phyloP scores from a whole-genome alignment of 768 basidiomycete species.

The Termitomyces sp. region DNA sequence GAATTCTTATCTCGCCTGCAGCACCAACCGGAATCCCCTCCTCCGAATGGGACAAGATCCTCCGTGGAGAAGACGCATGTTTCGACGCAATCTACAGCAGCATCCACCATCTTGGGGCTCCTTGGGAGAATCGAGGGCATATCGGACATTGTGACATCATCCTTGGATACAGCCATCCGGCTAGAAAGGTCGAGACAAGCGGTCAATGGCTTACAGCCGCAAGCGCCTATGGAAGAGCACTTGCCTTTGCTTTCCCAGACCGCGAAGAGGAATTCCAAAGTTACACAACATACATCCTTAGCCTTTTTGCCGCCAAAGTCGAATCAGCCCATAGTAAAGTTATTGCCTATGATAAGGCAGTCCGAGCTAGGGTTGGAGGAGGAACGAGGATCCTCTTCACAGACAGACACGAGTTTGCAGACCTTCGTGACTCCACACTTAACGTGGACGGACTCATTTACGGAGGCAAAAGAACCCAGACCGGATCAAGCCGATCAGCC shows the following conservation, averaged over 20 bases:
- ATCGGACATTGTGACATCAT: background rate
- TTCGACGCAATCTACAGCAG: too few species aligned
- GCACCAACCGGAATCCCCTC: background rate
- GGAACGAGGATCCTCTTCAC: background rate
- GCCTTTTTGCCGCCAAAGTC: background rate
- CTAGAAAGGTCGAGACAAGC: background rate
- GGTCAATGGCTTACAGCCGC: background rate
- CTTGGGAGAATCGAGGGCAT: background rate
- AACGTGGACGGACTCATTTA: too few species aligned
- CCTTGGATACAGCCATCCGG: background rate
- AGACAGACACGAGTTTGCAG: background rate
- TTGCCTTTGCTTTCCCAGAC: background rate
- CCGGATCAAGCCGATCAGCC: too few species aligned
- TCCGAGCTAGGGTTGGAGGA: background rate
- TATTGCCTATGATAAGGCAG: background rate
- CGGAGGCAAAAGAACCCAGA: too few species aligned
- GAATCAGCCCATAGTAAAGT: background rate
- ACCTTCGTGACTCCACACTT: too few species aligned
- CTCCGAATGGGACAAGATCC: background rate
- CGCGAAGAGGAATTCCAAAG: background rate
- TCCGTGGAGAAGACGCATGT: too few species aligned
- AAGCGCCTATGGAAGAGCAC: background rate
- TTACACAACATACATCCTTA: background rate
- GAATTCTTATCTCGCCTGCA: background rate
- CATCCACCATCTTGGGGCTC: background rate